Base-by-base conservation (phyloP, 2,329 filamentous ascomycete genomes). In the Arachnomyces sp. region DNA sequence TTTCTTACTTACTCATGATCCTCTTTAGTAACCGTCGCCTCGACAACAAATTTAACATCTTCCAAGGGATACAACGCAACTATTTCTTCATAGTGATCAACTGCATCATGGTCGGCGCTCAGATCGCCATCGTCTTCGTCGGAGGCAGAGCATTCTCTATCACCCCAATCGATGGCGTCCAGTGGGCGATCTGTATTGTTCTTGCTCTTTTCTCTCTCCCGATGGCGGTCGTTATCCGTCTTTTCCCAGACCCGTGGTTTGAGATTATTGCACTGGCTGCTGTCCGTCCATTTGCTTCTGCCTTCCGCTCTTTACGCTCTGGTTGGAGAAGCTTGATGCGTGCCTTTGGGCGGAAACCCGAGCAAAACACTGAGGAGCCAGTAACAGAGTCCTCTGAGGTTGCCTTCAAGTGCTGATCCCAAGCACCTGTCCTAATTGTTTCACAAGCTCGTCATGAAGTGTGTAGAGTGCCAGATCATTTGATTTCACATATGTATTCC, bases 41-140 rank as follows among this genome's bases (percentile, higher is more conserved):
- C 0, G 77, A 80, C 51, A 80, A 80, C 59, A 70, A 72, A 44
- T 70, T 80, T 61, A 80, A 80, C 49, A 71, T 80, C 31, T 72
- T 80, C 38, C 72, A 78, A 50, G 75, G 75, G 7, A 56, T 80
- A 3, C 65, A 69, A 44, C 67, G 67, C 39, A 80, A 80, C 53
- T 63, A 60, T 44, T 77, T 77, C 59, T 80, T 80, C 52, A 67
- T 79, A 31, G 56, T 64, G 30, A 78, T 80, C 52, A 75, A 73
- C 41, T 52, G 61, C 32, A 60, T 80, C 49, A 80, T 80, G 66
- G 60, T 80, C 33, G 75, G 68, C 8, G 66, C 72, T 1, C 77
- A 80, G 47, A 56, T 77, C 38, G 57, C 72, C 39, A 80, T 80
- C 47, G 63, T 79, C 49, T 78, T 75, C 41, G 62, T 79, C 9